Base-by-base conservation (phyloP, 1,284 basidiomycete species). In the Anthracocystis panici-leucophaei region DNA sequence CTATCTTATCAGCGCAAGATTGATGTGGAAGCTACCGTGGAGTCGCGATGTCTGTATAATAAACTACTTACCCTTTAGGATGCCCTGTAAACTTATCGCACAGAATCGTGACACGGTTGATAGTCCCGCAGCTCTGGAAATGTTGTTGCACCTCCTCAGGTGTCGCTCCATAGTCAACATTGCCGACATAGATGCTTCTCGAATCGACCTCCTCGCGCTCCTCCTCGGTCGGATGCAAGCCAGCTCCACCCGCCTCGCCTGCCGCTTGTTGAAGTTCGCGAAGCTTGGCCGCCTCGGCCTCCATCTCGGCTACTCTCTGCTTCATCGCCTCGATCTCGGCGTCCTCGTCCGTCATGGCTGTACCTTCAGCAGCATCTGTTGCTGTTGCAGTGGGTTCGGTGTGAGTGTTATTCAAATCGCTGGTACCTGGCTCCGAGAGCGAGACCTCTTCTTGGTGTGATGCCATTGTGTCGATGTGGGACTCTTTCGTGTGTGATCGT, bases 41-140 rank as follows among this genome's bases (percentile, higher is more conserved):
- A 5, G 12, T 25, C 21, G 21, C 42, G 1, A 23, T 18, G 5
- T 6, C n/a, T 3, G 46, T 18, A 25, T 12, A 18, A 23, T 16
- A 10, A 31, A 31, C 16, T 31, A 87, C 91, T 70, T 78, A 95
- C 93, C 96, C 97, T 90, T 98, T 99, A 44, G 97, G 96, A 88
- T 98, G 96, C 48, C 97, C 97, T 18, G 96, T 98, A 86, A 97
- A 99, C 88, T 99, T 99, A 89, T 99, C 97, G 86, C 97, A 99
- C 27, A 99, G 90, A 82, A 99, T 99, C 0, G 97, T 99, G 54
- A 99, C 95, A 80, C 97, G 91, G 88, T 99, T 99, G 86, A 99
- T 99, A 21, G 93, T 95, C 7, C 97, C 97, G 85, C 95, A 98
- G 27, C 95, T 91, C 84, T 95, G 93, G 88, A 99, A 99, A 86